Conservation (phyloP, 2,329 filamentous ascomycete genomes). For the Xylaria sp. region DNA sequence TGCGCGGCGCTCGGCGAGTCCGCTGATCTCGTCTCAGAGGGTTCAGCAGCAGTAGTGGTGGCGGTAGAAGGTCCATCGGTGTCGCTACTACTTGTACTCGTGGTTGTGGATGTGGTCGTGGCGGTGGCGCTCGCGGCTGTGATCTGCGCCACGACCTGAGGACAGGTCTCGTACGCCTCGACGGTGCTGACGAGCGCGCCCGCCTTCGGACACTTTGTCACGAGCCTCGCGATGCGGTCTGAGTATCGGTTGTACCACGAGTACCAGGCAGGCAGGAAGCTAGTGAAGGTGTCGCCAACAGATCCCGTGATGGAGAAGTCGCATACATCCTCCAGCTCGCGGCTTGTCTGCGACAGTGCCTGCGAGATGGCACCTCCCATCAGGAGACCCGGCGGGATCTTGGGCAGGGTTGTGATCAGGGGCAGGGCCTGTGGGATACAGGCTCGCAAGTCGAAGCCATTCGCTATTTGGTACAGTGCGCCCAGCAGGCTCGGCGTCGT, state of each 20-base stretch:
- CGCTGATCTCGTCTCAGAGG: slow-evolving; percentile 15
- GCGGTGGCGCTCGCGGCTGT: slow-evolving; percentile 5
- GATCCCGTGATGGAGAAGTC: slow-evolving; percentile 41
- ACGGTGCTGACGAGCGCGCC: slow-evolving; percentile 35
- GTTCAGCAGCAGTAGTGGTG: background rate
- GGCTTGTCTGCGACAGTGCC: slow-evolving; percentile 44
- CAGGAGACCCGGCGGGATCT: slow-evolving; percentile 39
- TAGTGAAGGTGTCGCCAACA: slow-evolving; percentile 38
- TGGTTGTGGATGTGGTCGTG: background rate
- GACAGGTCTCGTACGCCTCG: slow-evolving; percentile 38
- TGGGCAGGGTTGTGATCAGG: slow-evolving; percentile 40
- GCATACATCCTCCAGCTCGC: slow-evolving; percentile 41
- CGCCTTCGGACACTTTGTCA: slow-evolving; percentile 38
- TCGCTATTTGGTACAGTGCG: slow-evolving; percentile 35
- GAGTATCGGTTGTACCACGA: slow-evolving; percentile 41
- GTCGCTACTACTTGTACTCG: background rate
- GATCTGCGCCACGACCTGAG: slow-evolving; percentile 30
- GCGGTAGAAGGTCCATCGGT: no score
- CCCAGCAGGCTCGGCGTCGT: slow-evolving; percentile 33
- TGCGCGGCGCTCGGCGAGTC: slow-evolving; percentile 19
- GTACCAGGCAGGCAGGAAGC: slow-evolving; percentile 44
- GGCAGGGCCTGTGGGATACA: slow-evolving; percentile 42
- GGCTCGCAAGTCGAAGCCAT: slow-evolving; percentile 35
- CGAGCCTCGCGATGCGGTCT: slow-evolving; percentile 33
- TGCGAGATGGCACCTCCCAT: slow-evolving; percentile 38